phyloP scores from a whole-genome alignment of 345 rosid species.

The Euphorbia lathyris region DNA sequence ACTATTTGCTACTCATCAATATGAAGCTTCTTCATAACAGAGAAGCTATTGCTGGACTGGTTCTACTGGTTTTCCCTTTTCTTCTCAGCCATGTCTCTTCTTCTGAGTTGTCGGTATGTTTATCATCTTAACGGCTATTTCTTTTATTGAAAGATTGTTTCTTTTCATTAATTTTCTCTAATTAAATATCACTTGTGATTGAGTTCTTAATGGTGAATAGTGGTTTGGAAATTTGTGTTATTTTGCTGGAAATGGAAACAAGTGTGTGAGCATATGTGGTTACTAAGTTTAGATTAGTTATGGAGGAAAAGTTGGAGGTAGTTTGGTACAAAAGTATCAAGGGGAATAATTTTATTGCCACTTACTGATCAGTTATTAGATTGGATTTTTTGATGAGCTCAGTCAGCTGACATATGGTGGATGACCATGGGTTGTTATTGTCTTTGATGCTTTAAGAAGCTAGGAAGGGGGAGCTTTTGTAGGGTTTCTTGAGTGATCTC shows the following conservation, averaged over 20 bases:
- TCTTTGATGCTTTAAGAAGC: neutral
- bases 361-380: neutral
- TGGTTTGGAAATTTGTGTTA: neutral
- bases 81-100: constrained; percentile 63
- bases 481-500: neutral
- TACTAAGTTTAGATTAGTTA: neutral
- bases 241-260: constrained; percentile 1
- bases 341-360: neutral
- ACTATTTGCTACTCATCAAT: neutral
- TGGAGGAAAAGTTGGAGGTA: neutral
- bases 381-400: constrained; percentile 2
- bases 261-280: too few species aligned
- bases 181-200: too few species aligned
- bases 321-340: neutral
- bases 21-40: constrained; percentile 18
- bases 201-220: neutral
- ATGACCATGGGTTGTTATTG: neutral
- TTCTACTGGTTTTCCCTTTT: constrained; percentile 53
- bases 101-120: constrained; percentile 68
- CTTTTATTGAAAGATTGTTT: too few species aligned
- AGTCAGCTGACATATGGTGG: constrained; percentile 8
- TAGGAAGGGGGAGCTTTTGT: neutral
- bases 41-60: constrained; percentile 35
- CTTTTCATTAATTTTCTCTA: neutral
- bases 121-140: neutral